Evolutionary conservation across 768 basidiomycete species (phyloP), one percentile per base, ranked within the genome.

Genomic region (Leccinum arenicola): DNA sequence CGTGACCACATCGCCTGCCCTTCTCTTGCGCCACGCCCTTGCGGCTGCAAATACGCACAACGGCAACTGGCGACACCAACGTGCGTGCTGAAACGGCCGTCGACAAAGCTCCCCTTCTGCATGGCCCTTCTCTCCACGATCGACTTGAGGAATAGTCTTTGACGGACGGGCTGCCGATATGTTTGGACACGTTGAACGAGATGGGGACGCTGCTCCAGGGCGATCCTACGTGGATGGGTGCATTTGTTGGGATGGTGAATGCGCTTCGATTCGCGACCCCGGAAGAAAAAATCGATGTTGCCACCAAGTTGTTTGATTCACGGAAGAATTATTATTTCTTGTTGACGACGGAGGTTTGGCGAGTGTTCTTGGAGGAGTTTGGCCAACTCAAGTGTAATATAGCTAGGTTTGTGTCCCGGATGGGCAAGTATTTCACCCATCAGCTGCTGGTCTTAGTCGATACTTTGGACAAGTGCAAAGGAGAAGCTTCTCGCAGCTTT

Each of bases 391-490:
- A 14, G 29, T 14, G 23, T 31, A 19, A 57, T 3, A n/a, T 2
- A 5, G 6, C 57, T 10, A n/a, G 31, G 9, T 58, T 62, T 45
- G 29, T 60, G 4, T 55, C 50, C 10, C 25, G 8, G 3, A 14
- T 54, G 17, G 47, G 57, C 12, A 54, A 25, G 38, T 23, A 8
- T 7, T 55, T 50, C 29, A 23, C 2, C 5, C 31, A 35, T 15
- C 19, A 45, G 38, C 66, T 61, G 1, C 15, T 68, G 10, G 33
- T 61, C 5, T 35, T 68, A 10, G 49, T 68, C 3, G 67, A 68
- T 15, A 61, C 67, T 9, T 50, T 66, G 11, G 67, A 68, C 21
- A 64, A 68, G 45, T 68, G 67, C 51, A 38, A 56, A 51, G 11
- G 27, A 27, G 27, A 27, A 27, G 27, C 57, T 67, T n/a, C 63